Evolutionary conservation across 768 basidiomycete species (phyloP).

Genomic region (Rubroboletus satanas): DNA sequence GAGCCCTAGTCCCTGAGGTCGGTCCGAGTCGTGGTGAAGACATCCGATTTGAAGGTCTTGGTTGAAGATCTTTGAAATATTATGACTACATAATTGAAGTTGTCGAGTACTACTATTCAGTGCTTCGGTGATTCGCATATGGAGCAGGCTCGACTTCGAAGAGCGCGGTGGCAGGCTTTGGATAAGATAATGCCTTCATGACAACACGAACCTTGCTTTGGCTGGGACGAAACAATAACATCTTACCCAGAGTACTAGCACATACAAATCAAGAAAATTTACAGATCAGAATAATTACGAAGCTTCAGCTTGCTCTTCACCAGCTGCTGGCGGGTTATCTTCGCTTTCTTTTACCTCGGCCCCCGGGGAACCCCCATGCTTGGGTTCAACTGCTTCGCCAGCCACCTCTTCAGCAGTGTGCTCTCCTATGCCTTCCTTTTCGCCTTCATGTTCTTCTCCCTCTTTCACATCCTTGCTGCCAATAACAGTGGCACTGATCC

Average conservation of each 20-base stretch:
- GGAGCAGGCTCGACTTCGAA: neutral
- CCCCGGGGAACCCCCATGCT: slow-evolving; percentile 22
- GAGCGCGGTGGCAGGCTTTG: too few species aligned
- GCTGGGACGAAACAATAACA: neutral
- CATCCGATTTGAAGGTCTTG: neutral
- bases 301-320: slow-evolving; percentile 17
- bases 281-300: slow-evolving; percentile 13
- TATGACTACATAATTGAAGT: neutral
- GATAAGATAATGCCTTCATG: neutral
- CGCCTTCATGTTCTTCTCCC: slow-evolving; percentile 33
- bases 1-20: neutral
- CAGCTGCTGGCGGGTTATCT: slow-evolving; percentile 15
- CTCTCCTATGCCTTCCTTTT: slow-evolving; percentile 24
- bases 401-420: slow-evolving; percentile 28
- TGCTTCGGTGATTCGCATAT: neutral
- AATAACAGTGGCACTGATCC: slow-evolving; percentile 73
- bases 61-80: neutral
- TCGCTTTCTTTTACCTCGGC: slow-evolving; percentile 23
- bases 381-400: slow-evolving; percentile 24
- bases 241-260: neutral
- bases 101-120: neutral
- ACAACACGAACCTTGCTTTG: neutral
- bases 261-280: slow-evolving; percentile 2
- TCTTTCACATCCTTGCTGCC: slow-evolving; percentile 59
- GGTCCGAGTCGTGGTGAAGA: neutral